Evolutionary conservation across 1,139 yeast genomes (phyloP).

Genomic region (Hyphopichia buzzinii): DNA sequence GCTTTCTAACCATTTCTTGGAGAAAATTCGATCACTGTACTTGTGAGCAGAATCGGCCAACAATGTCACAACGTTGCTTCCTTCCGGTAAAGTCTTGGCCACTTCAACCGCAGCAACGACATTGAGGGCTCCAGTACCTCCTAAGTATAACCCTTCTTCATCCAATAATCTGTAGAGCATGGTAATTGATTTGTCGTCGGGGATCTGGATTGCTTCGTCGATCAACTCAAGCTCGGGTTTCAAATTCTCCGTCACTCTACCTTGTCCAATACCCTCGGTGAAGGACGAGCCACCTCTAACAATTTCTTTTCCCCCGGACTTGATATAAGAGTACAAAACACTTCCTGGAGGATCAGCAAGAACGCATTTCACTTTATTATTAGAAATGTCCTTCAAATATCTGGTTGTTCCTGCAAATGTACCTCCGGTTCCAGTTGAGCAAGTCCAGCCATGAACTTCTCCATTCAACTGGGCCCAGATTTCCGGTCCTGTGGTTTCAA

Average conservation of each 20-base stretch:
- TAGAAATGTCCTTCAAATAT: conserved; percentile 64
- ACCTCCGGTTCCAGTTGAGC: conserved; percentile 91
- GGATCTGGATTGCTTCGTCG: conserved; percentile 72
- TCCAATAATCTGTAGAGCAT: conserved; percentile 83
- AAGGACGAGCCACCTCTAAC: conserved; percentile 78
- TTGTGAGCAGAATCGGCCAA: conserved; percentile 88
- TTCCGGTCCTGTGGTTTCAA: conserved; percentile 89
- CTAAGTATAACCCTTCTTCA: conserved; percentile 88
- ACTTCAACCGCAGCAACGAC: conserved; percentile 79
- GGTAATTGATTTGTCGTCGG: conserved; percentile 71
- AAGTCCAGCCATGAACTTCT: conserved; percentile 79
- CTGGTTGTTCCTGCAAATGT: conserved; percentile 83
- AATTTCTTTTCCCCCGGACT: conserved; percentile 58
- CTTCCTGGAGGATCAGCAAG: conserved; percentile 96
- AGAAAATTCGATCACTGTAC: conserved; percentile 77
- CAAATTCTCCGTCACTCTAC: conserved; percentile 82
- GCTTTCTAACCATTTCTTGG: conserved; percentile 69
- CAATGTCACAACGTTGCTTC: conserved; percentile 78
- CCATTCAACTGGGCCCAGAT: conserved; percentile 86
- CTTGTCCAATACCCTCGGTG: conserved; percentile 96
- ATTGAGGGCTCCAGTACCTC: conserved; percentile 82
- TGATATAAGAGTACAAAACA: conserved; percentile 74
- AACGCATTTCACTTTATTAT: conserved; percentile 55
- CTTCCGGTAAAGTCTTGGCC: conserved; percentile 75
- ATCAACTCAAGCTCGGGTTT: conserved; percentile 65